A percentile compares a stretch with the other conserved stretches of the same genome.
phyloP scores from a whole-genome alignment of 2,329 filamentous ascomycete species.

The Conoideocrella luteorostrata region DNA sequence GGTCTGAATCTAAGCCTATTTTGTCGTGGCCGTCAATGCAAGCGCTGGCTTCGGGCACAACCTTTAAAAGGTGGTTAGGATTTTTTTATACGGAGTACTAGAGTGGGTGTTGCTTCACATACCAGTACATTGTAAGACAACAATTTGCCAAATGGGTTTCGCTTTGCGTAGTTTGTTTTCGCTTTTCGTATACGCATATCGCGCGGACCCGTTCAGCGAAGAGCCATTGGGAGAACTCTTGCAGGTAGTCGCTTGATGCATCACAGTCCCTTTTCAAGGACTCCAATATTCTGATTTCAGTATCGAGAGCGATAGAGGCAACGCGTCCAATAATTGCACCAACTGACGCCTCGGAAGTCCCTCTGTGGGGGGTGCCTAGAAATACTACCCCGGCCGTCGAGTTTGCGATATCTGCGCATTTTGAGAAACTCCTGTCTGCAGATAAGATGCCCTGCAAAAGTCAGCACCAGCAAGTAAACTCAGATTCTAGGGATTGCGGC shows the following conservation, averaged over 20 bases:
- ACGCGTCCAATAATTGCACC: conserved; percentile 5
- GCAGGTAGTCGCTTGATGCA: conserved; percentile 10
- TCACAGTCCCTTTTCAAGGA: conserved; percentile 3
- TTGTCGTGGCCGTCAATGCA: conserved; percentile 10
- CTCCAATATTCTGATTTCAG: conserved; percentile 6
- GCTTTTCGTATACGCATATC: conserved; percentile 10
- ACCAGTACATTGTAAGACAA: conserved; percentile 1
- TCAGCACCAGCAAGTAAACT: too few relatives aligned
- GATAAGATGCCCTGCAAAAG: too few relatives aligned
- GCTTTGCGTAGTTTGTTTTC: conserved; percentile 7
- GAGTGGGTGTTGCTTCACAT: neutral
- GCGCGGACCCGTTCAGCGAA: conserved; percentile 8
- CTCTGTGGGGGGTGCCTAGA: conserved; percentile 9
- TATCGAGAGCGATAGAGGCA: neutral
- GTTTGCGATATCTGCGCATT: conserved; percentile 4
- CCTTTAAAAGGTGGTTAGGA: conserved; percentile 1
- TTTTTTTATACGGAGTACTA: too few relatives aligned
- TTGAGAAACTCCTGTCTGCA: conserved; percentile 3
- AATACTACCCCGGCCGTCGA: conserved; percentile 8
- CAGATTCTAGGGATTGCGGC: too few relatives aligned
- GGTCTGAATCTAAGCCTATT: conserved; percentile 8
- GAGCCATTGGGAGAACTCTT: conserved; percentile 10
- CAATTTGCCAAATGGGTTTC: neutral
- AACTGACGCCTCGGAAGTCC: conserved; percentile 5
- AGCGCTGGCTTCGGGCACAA: conserved; percentile 10